phyloP scores from a whole-genome alignment of 371 early-diverging fungal genomes.

The Nosema bombycis region DNA sequence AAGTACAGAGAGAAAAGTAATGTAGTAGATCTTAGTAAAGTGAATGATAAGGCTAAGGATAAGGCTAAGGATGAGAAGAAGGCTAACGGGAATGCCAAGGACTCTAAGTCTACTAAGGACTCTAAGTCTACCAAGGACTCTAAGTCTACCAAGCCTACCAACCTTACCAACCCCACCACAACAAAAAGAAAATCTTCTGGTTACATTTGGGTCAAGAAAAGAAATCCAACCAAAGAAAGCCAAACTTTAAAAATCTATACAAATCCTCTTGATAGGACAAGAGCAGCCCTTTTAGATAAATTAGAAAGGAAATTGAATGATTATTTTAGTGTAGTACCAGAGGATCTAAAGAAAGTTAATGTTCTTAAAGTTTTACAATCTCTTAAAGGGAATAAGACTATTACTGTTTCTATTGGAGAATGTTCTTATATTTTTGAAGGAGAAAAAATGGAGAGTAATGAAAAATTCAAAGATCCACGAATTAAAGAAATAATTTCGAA shows the following conservation, averaged over 20 bases:
- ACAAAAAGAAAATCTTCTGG: too few species aligned
- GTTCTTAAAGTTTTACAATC: background rate
- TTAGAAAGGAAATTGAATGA: background rate
- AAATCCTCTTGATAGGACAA: background rate
- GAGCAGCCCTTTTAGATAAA: slow-evolving; percentile 5
- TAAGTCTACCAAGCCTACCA: too few species aligned
- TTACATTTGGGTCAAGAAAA: too few species aligned
- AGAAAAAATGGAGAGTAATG: background rate
- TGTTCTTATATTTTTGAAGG: background rate
- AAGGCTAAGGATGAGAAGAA: too few species aligned
- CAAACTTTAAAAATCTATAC: background rate
- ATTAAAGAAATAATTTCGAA: background rate
- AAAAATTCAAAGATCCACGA: background rate
- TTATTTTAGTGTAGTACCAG: background rate
- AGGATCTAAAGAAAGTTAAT: background rate
- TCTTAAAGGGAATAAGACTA: background rate
- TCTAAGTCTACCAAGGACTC: too few species aligned
- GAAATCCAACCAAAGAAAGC: too few species aligned
- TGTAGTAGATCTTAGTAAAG: too few species aligned
- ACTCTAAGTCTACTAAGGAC: too few species aligned
- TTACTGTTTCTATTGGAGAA: background rate
- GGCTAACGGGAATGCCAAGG: too few species aligned
- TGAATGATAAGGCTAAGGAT: too few species aligned
- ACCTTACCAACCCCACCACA: too few species aligned
- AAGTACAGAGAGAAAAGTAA: too few species aligned